Evolutionary conservation across 345 rosid species (phyloP).

Genomic region (Durio zibethinus): DNA sequence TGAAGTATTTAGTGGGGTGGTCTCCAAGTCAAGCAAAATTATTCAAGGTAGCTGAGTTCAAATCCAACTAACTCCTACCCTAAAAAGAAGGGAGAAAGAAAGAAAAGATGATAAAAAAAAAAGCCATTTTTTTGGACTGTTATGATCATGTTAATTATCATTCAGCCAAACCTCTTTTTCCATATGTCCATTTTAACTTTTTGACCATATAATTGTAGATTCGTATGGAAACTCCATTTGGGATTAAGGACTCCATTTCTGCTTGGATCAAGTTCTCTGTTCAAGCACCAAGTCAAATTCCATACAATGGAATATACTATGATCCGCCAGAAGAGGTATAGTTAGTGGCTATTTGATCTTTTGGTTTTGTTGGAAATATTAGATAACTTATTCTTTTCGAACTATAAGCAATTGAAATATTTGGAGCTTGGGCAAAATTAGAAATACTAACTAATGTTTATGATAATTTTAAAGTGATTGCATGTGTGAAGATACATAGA

Average conservation of each 20-base stretch:
- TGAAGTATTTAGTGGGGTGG: neutral
- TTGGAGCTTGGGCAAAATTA: conserved; percentile 12
- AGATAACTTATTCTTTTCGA: conserved; percentile 4
- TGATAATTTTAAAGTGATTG: conserved; percentile 8
- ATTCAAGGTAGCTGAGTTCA: neutral
- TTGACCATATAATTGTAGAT: conserved; percentile 49
- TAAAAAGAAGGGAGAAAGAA: neutral
- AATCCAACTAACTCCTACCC: neutral
- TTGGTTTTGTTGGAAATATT: conserved; percentile 4
- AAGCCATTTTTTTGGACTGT: neutral
- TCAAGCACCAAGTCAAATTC: conserved; percentile 90
- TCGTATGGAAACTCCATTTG: conserved; percentile 93
- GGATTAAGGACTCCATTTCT: conserved; percentile 92
- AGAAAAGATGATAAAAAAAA: neutral
- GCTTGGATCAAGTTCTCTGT: conserved; percentile 99
- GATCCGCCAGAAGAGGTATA: conserved; percentile 91
- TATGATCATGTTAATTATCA: neutral
- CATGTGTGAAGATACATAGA: neutral
- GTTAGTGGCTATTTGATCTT: neutral
- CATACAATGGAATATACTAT: conserved; percentile 90
- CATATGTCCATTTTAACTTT: neutral
- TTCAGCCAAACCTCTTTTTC: neutral
- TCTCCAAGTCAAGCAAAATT: neutral
- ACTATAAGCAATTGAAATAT: neutral
- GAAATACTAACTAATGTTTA: neutral